Base-by-base conservation (phyloP, 805 yeast species). In the Metschnikowia cubensis region DNA sequence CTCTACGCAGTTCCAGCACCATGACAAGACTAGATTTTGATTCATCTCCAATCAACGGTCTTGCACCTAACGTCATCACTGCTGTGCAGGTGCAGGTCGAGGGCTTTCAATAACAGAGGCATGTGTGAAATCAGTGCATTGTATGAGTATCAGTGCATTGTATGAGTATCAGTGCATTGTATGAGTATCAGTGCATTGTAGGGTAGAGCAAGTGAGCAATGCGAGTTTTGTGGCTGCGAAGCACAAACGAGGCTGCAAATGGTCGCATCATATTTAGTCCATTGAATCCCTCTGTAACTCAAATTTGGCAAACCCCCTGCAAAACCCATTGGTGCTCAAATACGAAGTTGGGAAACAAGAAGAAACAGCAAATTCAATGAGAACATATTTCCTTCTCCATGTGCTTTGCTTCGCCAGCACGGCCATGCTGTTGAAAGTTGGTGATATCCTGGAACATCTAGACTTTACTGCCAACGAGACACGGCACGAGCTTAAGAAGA, bases 41-140 rank as follows among this genome's bases (percentile, higher is more conserved):
- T 29, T 46, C 64, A 10, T 42, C 64, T n/a, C 49, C 63, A 6
- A 56, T 59, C 18, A 62, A 57, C 35, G 56, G 59, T 10, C 53
- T 59, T 21, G 59, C 76, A 3, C 75, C 76, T 1, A 70, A 63
- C 48, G 68, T 72, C 5, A 64, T 73, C 10, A 70, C 77, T 0
- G 73, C 70, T 7, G 68, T 73, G 10, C 77, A 71, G 49, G 77
- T 73, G 18, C 61, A 55, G 21, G 61, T 58, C 2, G 61, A 58
- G 39, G 61, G 61, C 3, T 58, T 58, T 33, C 59, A 58, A n/a
- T 57, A 43, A 22, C 10, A 15, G 11, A 40, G 31, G 43, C 34
- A 17, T 40, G 22, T 6, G n/a, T 8, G 7, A 13, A 31, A n/a
- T 15, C 10, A n/a, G 15, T 25, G 15, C 35, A 14, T 33, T 8